Percentiles rank a stretch among this genome's conserved stretches.
phyloP scores from a whole-genome alignment of 2,329 filamentous ascomycete genomes.

The Hypoxylon sp. region DNA sequence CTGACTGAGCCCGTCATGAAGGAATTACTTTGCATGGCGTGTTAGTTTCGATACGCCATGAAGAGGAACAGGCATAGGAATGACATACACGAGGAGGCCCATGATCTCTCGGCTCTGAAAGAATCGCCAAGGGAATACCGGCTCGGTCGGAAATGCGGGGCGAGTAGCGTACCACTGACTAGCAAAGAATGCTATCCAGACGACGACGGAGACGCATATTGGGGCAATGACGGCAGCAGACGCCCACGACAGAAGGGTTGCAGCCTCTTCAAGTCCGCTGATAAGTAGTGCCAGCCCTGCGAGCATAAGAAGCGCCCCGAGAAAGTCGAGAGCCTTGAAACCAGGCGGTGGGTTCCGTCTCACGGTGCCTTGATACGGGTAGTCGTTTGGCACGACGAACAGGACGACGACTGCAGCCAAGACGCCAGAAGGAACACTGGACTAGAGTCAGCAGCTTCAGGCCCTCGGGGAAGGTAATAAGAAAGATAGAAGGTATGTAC shows the following conservation, averaged over 20 bases:
- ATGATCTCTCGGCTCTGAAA: slow-evolving; percentile 23
- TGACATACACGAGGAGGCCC: slow-evolving; percentile 31
- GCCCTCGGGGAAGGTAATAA: neutral
- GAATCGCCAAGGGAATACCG: slow-evolving; percentile 34
- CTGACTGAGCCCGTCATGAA: slow-evolving; percentile 29
- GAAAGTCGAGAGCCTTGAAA: slow-evolving; percentile 14
- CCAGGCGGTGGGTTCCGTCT: neutral
- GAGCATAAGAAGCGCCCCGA: slow-evolving; percentile 25
- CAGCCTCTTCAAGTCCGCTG: slow-evolving; percentile 20
- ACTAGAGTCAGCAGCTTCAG: neutral
- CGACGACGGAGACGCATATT: slow-evolving; percentile 15
- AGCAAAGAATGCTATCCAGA: slow-evolving; percentile 28
- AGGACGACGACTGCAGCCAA: slow-evolving; percentile 2
- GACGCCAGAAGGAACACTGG: slow-evolving; percentile 20
- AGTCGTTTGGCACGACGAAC: slow-evolving; percentile 14
- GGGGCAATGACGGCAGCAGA: slow-evolving; percentile 12
- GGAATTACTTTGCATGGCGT: slow-evolving; percentile 18
- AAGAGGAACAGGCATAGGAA: neutral
- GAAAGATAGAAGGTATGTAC: slow-evolving; percentile 4
- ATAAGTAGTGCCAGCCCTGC: slow-evolving; percentile 17
- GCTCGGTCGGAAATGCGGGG: slow-evolving; percentile 12
- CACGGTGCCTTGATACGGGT: slow-evolving; percentile 18
- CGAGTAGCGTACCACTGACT: slow-evolving; percentile 25
- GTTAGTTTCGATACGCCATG: neutral
- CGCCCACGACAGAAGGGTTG: slow-evolving; percentile 6